These are phyloP conservation scores for Pisolithus tinctorius DNA, from an alignment of 768 basidiomycete genomes.

Conservation along the genomic window DNA sequence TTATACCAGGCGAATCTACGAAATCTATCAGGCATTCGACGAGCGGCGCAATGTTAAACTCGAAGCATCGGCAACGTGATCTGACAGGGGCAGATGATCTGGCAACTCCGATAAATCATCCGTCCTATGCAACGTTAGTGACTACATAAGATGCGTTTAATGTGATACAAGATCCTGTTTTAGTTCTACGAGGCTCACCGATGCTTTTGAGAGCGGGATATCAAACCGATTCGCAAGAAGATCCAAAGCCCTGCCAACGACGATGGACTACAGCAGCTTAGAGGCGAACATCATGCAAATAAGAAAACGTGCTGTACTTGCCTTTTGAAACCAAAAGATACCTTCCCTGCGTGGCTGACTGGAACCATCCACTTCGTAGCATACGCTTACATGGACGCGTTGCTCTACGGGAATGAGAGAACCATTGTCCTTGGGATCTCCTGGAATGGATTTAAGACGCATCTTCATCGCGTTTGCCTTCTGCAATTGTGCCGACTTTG, in stretches of 20 bases:
- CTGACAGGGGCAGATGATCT: constrained; percentile 43
- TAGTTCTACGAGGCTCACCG: constrained; percentile 8
- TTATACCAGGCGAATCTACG: background rate
- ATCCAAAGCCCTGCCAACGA: constrained; percentile 60
- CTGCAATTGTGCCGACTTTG: constrained; percentile 46
- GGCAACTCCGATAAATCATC: constrained; percentile 25
- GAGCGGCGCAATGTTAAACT: constrained; percentile 13
- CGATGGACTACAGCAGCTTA: constrained; percentile 34
- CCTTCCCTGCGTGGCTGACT: constrained; percentile 29
- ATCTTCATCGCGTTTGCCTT: constrained; percentile 68
- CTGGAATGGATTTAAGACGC: constrained; percentile 61
- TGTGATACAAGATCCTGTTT: background rate
- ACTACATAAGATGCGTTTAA: constrained; percentile 30
- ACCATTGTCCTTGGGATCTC: constrained; percentile 49
- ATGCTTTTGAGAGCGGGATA: constrained; percentile 5
- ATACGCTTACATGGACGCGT: constrained; percentile 52
- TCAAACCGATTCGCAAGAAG: constrained; percentile 29
- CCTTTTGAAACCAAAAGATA: constrained; percentile 70
- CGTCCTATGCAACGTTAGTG: constrained; percentile 33
- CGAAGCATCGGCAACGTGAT: constrained; percentile 51
- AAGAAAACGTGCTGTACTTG: constrained; percentile 18
- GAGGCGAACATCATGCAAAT: constrained; percentile 2
- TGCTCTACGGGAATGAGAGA: constrained; percentile 44
- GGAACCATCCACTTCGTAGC: constrained; percentile 13
- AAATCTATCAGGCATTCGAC: background rate